Evolutionary conservation across 2,329 filamentous ascomycete species (phyloP).

Genomic region (Trichoderma aggressivum): DNA sequence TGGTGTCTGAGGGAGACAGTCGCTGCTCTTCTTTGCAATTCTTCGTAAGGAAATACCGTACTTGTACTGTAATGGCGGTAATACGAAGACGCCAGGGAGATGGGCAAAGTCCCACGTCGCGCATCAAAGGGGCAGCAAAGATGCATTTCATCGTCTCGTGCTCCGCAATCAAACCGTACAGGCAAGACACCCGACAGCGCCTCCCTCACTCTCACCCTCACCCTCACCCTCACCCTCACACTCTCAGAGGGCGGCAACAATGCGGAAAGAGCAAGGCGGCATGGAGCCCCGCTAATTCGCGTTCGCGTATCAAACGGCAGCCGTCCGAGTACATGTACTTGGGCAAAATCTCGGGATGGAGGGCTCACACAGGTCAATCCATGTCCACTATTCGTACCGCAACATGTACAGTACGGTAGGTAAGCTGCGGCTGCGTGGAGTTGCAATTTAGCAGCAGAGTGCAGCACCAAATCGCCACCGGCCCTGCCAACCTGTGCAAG

Average conservation of each 20-base stretch:
- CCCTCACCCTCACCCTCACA: too few species aligned
- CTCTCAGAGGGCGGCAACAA: too few species aligned
- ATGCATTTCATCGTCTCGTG: conserved; percentile 1
- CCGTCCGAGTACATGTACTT: not conserved
- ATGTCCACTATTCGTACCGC: not conserved
- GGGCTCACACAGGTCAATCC: not conserved
- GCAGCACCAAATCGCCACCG: conserved; percentile 7
- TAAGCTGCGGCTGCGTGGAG: conserved; percentile 7
- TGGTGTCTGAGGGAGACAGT: not conserved
- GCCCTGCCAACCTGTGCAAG: not conserved
- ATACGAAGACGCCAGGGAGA: not conserved
- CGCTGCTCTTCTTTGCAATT: not conserved
- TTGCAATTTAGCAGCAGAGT: conserved; percentile 1
- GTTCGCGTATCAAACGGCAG: conserved; percentile 10
- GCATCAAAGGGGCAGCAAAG: not conserved
- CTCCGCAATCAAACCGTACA: not conserved
- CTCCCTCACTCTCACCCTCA: not conserved
- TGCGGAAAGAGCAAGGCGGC: not conserved
- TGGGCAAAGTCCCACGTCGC: not conserved
- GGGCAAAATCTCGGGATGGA: conserved; percentile 11
- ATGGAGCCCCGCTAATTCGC: not conserved
- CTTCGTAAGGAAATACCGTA: not conserved
- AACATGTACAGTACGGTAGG: not conserved
- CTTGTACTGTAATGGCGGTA: not conserved
- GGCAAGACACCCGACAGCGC: not conserved